Base-by-base conservation (phyloP, 2,329 filamentous ascomycete species). In the Aspergillus persii region DNA sequence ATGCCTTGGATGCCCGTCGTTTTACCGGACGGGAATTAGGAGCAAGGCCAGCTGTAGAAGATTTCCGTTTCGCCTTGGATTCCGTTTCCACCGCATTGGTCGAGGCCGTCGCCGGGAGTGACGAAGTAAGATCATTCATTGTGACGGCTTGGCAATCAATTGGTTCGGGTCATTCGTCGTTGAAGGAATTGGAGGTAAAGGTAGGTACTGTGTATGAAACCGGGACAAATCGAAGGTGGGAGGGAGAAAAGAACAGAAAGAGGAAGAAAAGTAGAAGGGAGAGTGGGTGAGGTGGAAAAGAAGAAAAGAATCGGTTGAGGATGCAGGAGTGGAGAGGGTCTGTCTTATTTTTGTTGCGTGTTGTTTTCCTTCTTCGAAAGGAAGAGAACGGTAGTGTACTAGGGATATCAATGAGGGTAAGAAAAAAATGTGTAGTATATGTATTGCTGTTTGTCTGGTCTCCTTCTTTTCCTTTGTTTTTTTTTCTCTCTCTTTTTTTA, bases 1-100 rank as follows among this genome's bases (percentile, higher is more conserved):
- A 97, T 18, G 93, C 93, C 68, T 94, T 90, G 8, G 92, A 92
- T n/a, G 93, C 92, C 71, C 93, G 86, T 70, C 92, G 85, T 78
- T 96, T 97, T 55, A 88, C 85, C 56, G 85, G 85, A 59, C 83
- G 80, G 70, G 81, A 75, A 57, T 77, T 75, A 62, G 77, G 77
- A 56, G 83, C 78, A 49, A 87, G 74, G 30, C 84, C 84, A 29
- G 84, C 84, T 58, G 80, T 76, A 46, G 82, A 80, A 48, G 83
- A 81, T 68, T 86, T 86, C 63, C 85, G 81, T 75, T 87, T 88
- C 61, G 69, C 71, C 59, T 75, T 73, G 49, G 73, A 64, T 46
- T 76, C 72, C 26, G 65, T 63, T 47, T 77, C 73, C 49, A 61
- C 36, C 18, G 58, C 41, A 39, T 63, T 62, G 8, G 50, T 50